Evolutionary conservation across 2,329 filamentous ascomycete species (phyloP), one percentile per base, ranked within the genome.

Genomic region (Calonectria hawksworthii): DNA sequence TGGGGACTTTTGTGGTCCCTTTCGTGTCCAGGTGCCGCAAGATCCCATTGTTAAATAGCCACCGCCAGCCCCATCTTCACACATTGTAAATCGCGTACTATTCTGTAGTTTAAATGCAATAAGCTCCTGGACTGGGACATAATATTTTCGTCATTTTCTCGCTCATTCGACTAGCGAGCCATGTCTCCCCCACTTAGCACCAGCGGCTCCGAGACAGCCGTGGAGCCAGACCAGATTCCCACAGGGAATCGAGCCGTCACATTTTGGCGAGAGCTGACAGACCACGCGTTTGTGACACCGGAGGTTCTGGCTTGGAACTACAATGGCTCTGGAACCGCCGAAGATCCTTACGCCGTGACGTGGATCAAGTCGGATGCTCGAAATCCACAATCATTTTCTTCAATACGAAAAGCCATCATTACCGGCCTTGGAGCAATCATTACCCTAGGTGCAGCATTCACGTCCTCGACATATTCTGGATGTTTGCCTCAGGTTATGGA

Each of bases 391-490:
- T 41, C 32, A 5, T 70, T 70, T 41, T 70, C 68, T n/a, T 18
- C 68, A 1, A 10, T 44, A 9, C 56, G 59, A 32, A 70, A 70
- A 23, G 68, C 44, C 8, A 10, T 64, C 30, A 64, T 71, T 14
- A 71, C 61, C 14, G 69, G n/a, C 6, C 69, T 71, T 16, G 69
- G 61, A n/a, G 69, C 69, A 5, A 66, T 71, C 38, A 71, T 71
- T 28, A 71, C 69, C 13, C 38, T 71, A 5, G 61, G 47, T 8
- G 69, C 69, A 9, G 47, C 61, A 4, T 71, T 70, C 34, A 70
- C 68, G 3, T 70, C 68, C 6, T 70, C 68, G 4, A 70, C 68
- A 4, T 70, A 70, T 44, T 23, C 68, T 23, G 68, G 68, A 21
- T 54, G 68, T 8, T 13, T 70, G 9, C 44, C 47, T 5, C 68